A percentile compares a stretch with the other conserved stretches of the same genome.
Evolutionary conservation across 352 stramenopile genomes (phyloP).

Genomic region (Pseudoperonospora humuli): DNA sequence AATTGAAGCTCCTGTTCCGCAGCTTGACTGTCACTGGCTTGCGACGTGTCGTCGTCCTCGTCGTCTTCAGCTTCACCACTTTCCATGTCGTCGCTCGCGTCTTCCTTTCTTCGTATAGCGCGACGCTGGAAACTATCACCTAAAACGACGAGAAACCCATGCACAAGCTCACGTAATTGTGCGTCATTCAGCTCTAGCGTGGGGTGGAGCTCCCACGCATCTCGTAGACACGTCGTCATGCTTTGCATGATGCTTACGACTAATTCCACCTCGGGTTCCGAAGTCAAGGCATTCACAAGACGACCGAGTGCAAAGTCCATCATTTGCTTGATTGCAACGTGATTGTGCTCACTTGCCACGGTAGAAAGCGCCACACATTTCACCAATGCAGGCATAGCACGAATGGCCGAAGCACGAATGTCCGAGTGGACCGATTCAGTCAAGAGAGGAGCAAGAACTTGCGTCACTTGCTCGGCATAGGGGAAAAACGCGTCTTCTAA

Average conservation of each 20-base stretch:
- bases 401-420: conserved; percentile 72
- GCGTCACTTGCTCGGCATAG: conserved; percentile 79
- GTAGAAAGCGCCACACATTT: conserved; percentile 60
- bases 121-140: conserved; percentile 78
- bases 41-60: conserved; percentile 36
- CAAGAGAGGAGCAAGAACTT: conserved; percentile 70
- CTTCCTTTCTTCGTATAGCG: conserved; percentile 33
- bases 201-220: conserved; percentile 36
- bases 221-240: conserved; percentile 61
- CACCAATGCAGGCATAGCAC: conserved; percentile 71
- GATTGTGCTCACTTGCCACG: conserved; percentile 17
- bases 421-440: conserved; percentile 82
- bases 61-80: conserved; percentile 28
- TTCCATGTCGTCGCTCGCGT: conserved; percentile 23
- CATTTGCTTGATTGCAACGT: conserved; percentile 74
- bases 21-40: conserved; percentile 33
- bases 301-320: conserved; percentile 76
- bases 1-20: conserved; percentile 74
- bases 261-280: conserved; percentile 77
- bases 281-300: conserved; percentile 67
- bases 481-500: conserved; percentile 83
- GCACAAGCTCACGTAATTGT: conserved; percentile 62
- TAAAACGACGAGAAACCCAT: conserved; percentile 65
- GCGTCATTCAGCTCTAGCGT: conserved; percentile 58
- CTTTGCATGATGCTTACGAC: conserved; percentile 83